Evolutionary conservation across 2,329 filamentous ascomycete species (phyloP).

Genomic region (Emericellopsis cladophorae): DNA sequence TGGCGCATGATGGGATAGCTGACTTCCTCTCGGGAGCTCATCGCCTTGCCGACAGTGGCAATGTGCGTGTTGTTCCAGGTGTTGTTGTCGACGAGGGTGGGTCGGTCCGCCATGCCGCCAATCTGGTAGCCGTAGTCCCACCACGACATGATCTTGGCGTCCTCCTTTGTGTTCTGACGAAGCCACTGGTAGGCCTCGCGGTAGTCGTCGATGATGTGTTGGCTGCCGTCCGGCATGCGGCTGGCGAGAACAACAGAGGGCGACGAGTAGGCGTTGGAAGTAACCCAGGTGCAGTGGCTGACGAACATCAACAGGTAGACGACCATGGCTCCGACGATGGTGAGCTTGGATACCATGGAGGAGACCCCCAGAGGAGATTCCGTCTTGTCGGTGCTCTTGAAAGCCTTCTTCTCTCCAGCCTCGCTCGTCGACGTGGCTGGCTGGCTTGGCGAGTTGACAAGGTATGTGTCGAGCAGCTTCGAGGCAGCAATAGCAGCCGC

Average conservation of each 20-base stretch:
- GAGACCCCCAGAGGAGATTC: conserved; percentile 76
- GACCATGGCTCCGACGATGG: conserved; percentile 60
- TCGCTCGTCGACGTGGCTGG: conserved; percentile 40
- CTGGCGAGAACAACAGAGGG: conserved; percentile 94
- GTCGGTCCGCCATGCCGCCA: conserved; percentile 95
- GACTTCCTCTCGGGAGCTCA: conserved; percentile 95
- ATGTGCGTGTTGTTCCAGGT: conserved; percentile 99
- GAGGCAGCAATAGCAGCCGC: conserved; percentile 83
- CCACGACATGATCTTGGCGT: conserved; percentile 99
- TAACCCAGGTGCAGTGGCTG: conserved; percentile 97
- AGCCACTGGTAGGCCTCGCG: conserved; percentile 99
- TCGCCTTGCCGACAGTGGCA: conserved; percentile 95
- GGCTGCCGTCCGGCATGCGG: conserved; percentile 81
- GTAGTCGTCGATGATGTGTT: conserved; percentile 99
- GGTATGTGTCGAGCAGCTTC: conserved; percentile 76
- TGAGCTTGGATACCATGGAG: conserved; percentile 61
- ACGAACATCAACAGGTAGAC: conserved; percentile 88
- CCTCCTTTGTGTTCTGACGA: conserved; percentile 85
- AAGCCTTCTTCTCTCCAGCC: conserved; percentile 26
- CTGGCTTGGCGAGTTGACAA: conserved; percentile 37
- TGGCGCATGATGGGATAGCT: conserved; percentile 98
- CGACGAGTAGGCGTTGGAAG: conserved; percentile 96
- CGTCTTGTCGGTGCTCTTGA: conserved; percentile 38
- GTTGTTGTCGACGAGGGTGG: conserved; percentile 97
- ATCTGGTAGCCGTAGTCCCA: conserved; percentile 99